Percentiles rank a stretch among this genome's conserved stretches.
phyloP scores from a whole-genome alignment of 2,329 filamentous ascomycete species.

The Teratosphaeria viscida region DNA sequence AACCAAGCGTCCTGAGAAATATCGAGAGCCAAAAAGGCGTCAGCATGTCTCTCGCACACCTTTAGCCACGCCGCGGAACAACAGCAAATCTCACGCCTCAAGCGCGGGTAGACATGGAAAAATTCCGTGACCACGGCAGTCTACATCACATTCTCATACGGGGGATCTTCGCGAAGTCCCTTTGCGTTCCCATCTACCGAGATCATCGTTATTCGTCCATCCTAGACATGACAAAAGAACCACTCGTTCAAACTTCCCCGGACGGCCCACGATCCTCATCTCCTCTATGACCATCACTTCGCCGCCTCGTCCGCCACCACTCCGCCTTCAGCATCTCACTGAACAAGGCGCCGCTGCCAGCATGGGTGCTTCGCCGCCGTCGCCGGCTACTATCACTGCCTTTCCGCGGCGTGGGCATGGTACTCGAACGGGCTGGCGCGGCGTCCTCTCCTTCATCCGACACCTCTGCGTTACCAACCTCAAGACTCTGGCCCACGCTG shows the following conservation, averaged over 20 bases:
- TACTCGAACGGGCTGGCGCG: constrained; percentile 11
- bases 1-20: too few relatives aligned
- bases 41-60: too few relatives aligned
- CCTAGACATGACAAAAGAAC: background rate
- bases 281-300: background rate
- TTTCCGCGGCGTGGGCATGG: constrained; percentile 1
- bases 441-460: constrained; percentile 1
- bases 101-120: background rate
- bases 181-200: background rate
- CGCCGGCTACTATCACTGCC: constrained; percentile 4
- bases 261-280: background rate
- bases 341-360: constrained; percentile 20
- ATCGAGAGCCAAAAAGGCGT: too few relatives aligned
- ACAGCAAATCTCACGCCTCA: too few relatives aligned
- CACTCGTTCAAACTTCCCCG: background rate
- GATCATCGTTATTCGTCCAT: background rate
- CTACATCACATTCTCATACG: background rate
- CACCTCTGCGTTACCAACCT: background rate
- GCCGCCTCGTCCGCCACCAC: constrained; percentile 19
- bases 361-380: constrained; percentile 11
- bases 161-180: background rate
- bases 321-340: constrained; percentile 19
- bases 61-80: too few relatives aligned
- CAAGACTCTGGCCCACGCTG: background rate
- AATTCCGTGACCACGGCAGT: background rate